Evolutionary conservation across 106 monocot species (phyloP).

Genomic region (Dioscorea dumetorum): DNA sequence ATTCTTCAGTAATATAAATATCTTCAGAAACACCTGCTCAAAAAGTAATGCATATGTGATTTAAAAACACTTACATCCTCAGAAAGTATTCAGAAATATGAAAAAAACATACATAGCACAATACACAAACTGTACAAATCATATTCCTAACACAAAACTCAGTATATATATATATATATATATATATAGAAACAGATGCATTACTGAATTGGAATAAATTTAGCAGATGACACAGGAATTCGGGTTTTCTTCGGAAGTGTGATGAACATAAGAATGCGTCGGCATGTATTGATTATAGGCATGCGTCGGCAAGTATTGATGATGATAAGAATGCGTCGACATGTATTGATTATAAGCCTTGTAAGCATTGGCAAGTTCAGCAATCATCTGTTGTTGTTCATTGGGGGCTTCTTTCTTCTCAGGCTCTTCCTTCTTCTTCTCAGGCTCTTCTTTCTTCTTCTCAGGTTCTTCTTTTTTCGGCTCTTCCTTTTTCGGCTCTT

Average conservation of each 20-base stretch:
- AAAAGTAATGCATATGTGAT: too few species aligned
- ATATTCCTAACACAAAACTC: too few species aligned
- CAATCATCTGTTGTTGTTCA: constrained; percentile 10
- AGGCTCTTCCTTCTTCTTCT: constrained; percentile 13
- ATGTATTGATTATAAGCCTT: constrained; percentile 17
- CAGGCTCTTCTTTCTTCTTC: constrained; percentile 11
- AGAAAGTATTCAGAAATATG: too few species aligned
- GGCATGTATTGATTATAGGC: too few species aligned
- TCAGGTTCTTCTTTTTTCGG: constrained; percentile 20
- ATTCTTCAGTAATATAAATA: too few species aligned
- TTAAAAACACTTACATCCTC: too few species aligned
- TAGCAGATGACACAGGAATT: constrained; percentile 37
- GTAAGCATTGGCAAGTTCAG: constrained; percentile 25
- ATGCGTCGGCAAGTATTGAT: not conserved
- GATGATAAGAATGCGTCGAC: constrained; percentile 15
- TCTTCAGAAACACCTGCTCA: too few species aligned
- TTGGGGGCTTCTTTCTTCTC: constrained; percentile 15
- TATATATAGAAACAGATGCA: too few species aligned
- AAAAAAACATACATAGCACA: too few species aligned
- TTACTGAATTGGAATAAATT: not conserved
- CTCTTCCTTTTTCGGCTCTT: constrained; percentile 33
- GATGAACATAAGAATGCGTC: constrained; percentile 25
- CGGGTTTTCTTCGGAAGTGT: constrained; percentile 51
- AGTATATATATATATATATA: too few species aligned
- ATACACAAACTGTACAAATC: too few species aligned